These are phyloP conservation scores for Mycena polygramma DNA, from an alignment of 768 basidiomycete genomes.

Conservation along the genomic window DNA sequence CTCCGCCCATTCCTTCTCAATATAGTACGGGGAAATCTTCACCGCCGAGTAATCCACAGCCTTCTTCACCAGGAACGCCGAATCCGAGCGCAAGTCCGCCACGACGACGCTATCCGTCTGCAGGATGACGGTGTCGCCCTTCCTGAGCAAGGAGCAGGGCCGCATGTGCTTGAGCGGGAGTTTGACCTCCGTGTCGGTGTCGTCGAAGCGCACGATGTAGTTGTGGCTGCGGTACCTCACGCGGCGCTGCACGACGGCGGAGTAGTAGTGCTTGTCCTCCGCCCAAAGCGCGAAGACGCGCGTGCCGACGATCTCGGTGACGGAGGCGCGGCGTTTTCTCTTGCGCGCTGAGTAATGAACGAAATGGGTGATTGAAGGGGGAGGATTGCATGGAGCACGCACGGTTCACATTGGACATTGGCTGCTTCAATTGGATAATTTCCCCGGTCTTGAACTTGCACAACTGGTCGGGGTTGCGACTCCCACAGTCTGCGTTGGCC, in stretches of 20 bases:
- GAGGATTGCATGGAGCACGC: not conserved
- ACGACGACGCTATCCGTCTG: not conserved
- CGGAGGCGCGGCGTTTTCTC: constrained; percentile 8
- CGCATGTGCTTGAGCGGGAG: constrained; percentile 12
- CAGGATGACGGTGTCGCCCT: not conserved
- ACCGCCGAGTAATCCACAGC: not conserved
- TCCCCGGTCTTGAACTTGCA: not conserved
- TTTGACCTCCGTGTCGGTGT: not conserved
- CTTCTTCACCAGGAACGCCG: not conserved
- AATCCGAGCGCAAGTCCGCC: not conserved
- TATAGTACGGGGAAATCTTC: not conserved
- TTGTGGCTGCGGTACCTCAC: not conserved
- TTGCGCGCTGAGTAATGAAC: not conserved
- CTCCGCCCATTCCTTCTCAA: constrained; percentile 13
- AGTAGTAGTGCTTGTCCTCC: constrained; percentile 8
- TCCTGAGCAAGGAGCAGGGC: not conserved
- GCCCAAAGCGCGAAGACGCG: constrained; percentile 18
- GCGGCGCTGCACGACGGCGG: constrained; percentile 9
- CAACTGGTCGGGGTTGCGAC: not conserved
- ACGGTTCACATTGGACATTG: not conserved
- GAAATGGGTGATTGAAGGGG: too few relatives aligned
- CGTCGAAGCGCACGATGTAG: constrained; percentile 13
- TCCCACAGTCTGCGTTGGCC: not conserved
- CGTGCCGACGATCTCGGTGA: not conserved
- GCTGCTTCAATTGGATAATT: not conserved